These are phyloP conservation scores for Phyllosticta citriasiana DNA, from an alignment of 2,329 filamentous ascomycete species.

Conservation along the genomic window DNA sequence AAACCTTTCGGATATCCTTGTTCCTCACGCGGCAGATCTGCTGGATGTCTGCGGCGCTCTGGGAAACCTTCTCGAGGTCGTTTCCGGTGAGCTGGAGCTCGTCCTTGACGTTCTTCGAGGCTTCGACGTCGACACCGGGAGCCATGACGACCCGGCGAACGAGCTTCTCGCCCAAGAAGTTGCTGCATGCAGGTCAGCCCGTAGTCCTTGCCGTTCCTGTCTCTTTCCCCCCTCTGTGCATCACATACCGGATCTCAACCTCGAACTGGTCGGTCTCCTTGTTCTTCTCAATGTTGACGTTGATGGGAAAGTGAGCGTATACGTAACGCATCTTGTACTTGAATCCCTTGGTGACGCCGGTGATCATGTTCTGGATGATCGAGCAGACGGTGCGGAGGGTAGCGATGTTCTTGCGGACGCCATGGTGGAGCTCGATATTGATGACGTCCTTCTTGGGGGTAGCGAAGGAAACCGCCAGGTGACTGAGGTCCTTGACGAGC, in stretches of 20 bases:
- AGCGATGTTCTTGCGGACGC: slow-evolving; percentile 93
- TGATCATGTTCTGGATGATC: slow-evolving; percentile 97
- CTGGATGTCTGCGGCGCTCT: slow-evolving; percentile 98
- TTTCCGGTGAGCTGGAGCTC: slow-evolving; percentile 90
- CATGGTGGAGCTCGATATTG: slow-evolving; percentile 98
- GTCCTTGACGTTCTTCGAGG: slow-evolving; percentile 92
- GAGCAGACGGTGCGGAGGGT: slow-evolving; percentile 96
- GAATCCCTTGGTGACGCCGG: slow-evolving; percentile 97
- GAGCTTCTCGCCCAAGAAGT: slow-evolving; percentile 99
- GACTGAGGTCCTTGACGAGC: slow-evolving; percentile 92
- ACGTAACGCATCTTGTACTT: slow-evolving; percentile 99
- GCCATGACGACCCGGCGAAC: slow-evolving; percentile 87
- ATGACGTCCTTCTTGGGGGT: slow-evolving; percentile 76
- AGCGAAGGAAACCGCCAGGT: slow-evolving; percentile 93
- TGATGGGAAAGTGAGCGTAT: slow-evolving; percentile 99
- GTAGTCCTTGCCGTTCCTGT: not conserved
- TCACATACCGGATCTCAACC: slow-evolving; percentile 89
- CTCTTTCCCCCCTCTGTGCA: not conserved
- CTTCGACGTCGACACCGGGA: slow-evolving; percentile 78
- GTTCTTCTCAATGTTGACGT: slow-evolving; percentile 99
- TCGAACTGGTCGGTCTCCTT: slow-evolving; percentile 75
- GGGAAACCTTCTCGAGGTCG: slow-evolving; percentile 94
- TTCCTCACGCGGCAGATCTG: slow-evolving; percentile 99
- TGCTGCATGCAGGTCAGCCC: slow-evolving; percentile 30
- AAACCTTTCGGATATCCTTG: slow-evolving; percentile 99